Evolutionary conservation across 2,329 filamentous ascomycete species (phyloP).

Genomic region (Chrysosphaeria jannelii): DNA sequence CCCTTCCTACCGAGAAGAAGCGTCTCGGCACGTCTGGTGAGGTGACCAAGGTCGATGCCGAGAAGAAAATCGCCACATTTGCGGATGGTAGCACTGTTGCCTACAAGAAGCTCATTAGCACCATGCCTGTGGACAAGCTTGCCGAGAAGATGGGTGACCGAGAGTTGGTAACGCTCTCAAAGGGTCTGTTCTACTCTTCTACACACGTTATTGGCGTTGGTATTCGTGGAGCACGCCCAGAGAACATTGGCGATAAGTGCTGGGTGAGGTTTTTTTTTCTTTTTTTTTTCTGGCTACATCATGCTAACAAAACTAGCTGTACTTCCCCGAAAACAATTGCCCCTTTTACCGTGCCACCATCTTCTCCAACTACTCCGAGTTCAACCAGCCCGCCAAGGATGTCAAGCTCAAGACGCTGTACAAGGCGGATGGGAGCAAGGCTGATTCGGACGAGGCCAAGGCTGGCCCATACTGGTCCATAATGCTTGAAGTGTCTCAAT

Average conservation of each 20-base stretch:
- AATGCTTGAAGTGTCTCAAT: slow-evolving; percentile 97
- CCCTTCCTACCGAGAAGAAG: slow-evolving; percentile 72
- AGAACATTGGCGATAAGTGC: slow-evolving; percentile 97
- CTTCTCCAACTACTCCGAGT: slow-evolving; percentile 98
- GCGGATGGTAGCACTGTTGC: slow-evolving; percentile 64
- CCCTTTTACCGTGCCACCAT: slow-evolving; percentile 98
- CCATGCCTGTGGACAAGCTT: slow-evolving; percentile 81
- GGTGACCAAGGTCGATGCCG: slow-evolving; percentile 65
- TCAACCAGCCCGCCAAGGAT: slow-evolving; percentile 72
- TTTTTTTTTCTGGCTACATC: slow-evolving; percentile 34
- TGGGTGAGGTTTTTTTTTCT: too few relatives aligned
- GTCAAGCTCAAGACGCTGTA: slow-evolving; percentile 68
- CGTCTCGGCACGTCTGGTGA: slow-evolving; percentile 52
- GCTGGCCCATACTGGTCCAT: slow-evolving; percentile 97
- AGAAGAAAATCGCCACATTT: slow-evolving; percentile 55
- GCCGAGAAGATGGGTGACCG: slow-evolving; percentile 68
- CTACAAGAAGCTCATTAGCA: slow-evolving; percentile 81
- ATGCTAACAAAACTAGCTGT: too few relatives aligned
- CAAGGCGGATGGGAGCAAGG: slow-evolving; percentile 60
- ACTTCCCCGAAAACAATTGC: slow-evolving; percentile 97
- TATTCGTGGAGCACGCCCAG: slow-evolving; percentile 67
- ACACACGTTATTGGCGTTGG: slow-evolving; percentile 95
- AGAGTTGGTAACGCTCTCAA: slow-evolving; percentile 55
- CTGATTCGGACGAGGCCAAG: slow-evolving; percentile 39
- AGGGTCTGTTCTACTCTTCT: slow-evolving; percentile 84